Evolutionary conservation across 768 basidiomycete species (phyloP).

Genomic region (Crassisporium funariophilum): DNA sequence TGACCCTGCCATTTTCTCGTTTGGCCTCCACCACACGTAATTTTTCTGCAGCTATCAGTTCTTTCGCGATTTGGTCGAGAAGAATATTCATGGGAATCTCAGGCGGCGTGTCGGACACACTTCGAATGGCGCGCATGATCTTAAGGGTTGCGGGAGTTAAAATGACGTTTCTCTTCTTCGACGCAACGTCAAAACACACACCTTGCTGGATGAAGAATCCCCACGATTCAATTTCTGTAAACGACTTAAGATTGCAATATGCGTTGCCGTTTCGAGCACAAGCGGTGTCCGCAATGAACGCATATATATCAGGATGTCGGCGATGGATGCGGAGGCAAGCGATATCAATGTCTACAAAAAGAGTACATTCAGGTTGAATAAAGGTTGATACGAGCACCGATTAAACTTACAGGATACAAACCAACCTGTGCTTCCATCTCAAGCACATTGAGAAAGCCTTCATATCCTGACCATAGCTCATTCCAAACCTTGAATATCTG

Average conservation of each 20-base stretch:
- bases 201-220: slow-evolving; percentile 56
- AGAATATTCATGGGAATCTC: slow-evolving; percentile 48
- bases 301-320: slow-evolving; percentile 67
- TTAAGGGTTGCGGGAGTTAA: slow-evolving; percentile 24
- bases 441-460: slow-evolving; percentile 50
- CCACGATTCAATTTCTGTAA: slow-evolving; percentile 47
- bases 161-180: neutral
- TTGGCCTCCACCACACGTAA: slow-evolving; percentile 52
- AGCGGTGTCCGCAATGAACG: slow-evolving; percentile 55
- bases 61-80: slow-evolving; percentile 60
- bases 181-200: slow-evolving; percentile 31
- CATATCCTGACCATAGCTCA: slow-evolving; percentile 75
- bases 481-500: slow-evolving; percentile 62
- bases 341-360: slow-evolving; percentile 50
- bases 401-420: slow-evolving; percentile 38
- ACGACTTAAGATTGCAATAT: slow-evolving; percentile 51
- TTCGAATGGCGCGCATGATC: slow-evolving; percentile 57
- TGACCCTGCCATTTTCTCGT: slow-evolving; percentile 30
- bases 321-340: slow-evolving; percentile 59
- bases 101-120: slow-evolving; percentile 51
- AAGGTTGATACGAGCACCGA: neutral
- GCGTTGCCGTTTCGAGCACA: slow-evolving; percentile 53
- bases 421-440: slow-evolving; percentile 49
- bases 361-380: slow-evolving; percentile 2
- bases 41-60: slow-evolving; percentile 71